Evolutionary conservation across 768 basidiomycete genomes (phyloP).

Genomic region (Psilocybe tampanensis): DNA sequence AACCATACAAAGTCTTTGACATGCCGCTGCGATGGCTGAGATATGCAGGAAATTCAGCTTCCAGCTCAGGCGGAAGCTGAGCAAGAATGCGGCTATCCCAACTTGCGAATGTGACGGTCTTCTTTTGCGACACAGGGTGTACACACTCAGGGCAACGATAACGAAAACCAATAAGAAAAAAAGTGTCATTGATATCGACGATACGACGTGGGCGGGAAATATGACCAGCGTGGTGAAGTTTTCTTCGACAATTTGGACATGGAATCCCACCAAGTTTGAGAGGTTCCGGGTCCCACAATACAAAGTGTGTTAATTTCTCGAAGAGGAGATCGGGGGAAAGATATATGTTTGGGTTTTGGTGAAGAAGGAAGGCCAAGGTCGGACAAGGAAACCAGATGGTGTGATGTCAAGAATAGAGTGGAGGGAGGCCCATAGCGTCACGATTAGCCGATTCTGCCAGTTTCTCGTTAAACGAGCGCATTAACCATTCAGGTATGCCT

Average conservation of each 20-base stretch:
- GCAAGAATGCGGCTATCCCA: slow-evolving; percentile 27
- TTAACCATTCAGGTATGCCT: too few species aligned
- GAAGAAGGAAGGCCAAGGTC: too few species aligned
- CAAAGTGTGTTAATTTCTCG: slow-evolving; percentile 2
- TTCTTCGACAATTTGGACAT: slow-evolving; percentile 7
- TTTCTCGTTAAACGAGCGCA: too few species aligned
- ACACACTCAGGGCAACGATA: too few species aligned
- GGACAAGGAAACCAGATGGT: slow-evolving; percentile 10
- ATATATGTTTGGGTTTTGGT: too few species aligned
- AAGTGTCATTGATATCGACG: slow-evolving; percentile 18
- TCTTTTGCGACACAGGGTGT: too few species aligned
- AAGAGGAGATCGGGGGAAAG: slow-evolving; percentile 5
- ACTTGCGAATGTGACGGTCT: slow-evolving; percentile 25
- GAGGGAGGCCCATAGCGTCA: too few species aligned
- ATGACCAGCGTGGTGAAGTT: background rate
- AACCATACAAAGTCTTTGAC: slow-evolving; percentile 11
- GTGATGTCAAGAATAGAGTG: too few species aligned
- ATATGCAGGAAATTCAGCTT: slow-evolving; percentile 25
- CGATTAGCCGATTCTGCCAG: too few species aligned
- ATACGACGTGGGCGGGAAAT: slow-evolving; percentile 15
- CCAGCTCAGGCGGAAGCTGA: slow-evolving; percentile 19
- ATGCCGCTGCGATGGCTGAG: slow-evolving; percentile 25
- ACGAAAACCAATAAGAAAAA: slow-evolving; percentile 30
- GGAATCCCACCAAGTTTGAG: background rate
- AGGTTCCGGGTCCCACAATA: slow-evolving; percentile 9